A percentile compares a stretch with the other conserved stretches of the same genome.
These are phyloP conservation scores for Omphalea diandra DNA, from an alignment of 441 rosid species.

Conservation along the genomic window DNA sequence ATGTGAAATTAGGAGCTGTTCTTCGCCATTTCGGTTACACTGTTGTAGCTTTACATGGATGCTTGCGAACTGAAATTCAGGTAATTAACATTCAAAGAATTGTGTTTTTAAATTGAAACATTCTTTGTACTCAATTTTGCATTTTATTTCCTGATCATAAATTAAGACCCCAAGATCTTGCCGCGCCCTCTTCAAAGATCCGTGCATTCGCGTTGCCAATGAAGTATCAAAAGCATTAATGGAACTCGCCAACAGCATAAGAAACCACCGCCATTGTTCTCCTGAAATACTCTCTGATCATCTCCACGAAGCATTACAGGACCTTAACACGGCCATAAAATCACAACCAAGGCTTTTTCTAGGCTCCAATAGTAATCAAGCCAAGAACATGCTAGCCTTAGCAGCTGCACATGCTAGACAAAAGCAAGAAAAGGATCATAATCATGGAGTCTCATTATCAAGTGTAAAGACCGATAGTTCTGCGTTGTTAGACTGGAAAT, in stretches of 20 bases:
- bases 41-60: slow-evolving; percentile 82
- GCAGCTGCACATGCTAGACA: slow-evolving; percentile 47
- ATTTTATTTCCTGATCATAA: not conserved
- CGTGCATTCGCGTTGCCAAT: slow-evolving; percentile 57
- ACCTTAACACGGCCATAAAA: slow-evolving; percentile 64
- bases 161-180: slow-evolving; percentile 59
- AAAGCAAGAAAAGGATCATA: slow-evolving; percentile 18
- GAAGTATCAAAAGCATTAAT: slow-evolving; percentile 65
- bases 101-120: too few relatives aligned
- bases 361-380: slow-evolving; percentile 47
- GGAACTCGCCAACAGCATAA: slow-evolving; percentile 63
- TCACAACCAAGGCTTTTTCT: slow-evolving; percentile 80
- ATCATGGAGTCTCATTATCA: slow-evolving; percentile 35
- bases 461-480: slow-evolving; percentile 55
- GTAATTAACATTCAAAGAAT: slow-evolving; percentile 28
- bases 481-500: slow-evolving; percentile 45
- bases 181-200: slow-evolving; percentile 69
- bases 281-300: slow-evolving; percentile 70
- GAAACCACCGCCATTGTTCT: slow-evolving; percentile 65
- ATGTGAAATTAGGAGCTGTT: slow-evolving; percentile 76
- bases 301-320: slow-evolving; percentile 73
- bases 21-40: slow-evolving; percentile 88
- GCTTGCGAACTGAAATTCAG: slow-evolving; percentile 83
- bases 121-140: not conserved
- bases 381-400: slow-evolving; percentile 45